Evolutionary conservation across 1,284 basidiomycete species (phyloP), one percentile per base, ranked within the genome.

Genomic region (Cerioporus squamosus): DNA sequence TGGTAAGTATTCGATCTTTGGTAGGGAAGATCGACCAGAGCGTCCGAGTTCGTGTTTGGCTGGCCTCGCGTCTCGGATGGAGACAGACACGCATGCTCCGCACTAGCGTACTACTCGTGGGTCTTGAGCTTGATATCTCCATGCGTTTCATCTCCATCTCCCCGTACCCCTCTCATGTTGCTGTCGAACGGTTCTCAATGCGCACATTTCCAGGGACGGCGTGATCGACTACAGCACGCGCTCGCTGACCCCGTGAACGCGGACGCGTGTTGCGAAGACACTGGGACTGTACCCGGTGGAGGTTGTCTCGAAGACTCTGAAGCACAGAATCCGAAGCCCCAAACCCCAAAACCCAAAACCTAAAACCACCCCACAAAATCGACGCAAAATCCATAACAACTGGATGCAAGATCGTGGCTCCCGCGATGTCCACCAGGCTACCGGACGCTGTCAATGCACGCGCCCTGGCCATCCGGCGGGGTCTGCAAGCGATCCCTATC

Each of bases 1-100:
- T 73, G 71, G 70, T 69, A 66, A 61, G 65, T 66, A 51, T 33
- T 62, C 42, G 55, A 49, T 50, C 43, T 51, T 24, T 24, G n/a
- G 10, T 18, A 24, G n/a, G 7, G 24, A 18, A n/a, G 33, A 20
- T 43, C 20, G 18, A 42, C 39, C 22, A 40, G 52, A 46, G 45
- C 9, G 38, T 36, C 33, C 9, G 33, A 36, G 33, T 36, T 36
- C 14, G 9, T 3, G 40, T n/a, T 42, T 22, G 40, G 20, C n/a
- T n/a, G n/a, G n/a, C n/a, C n/a, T n/a, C n/a, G n/a, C n/a, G n/a
- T n/a, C n/a, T n/a, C n/a, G n/a, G n/a, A n/a, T 36, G 14, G 33
- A 36, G 33, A 36, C 33, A 36, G 10, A 15, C 33, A n/a, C n/a
- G n/a, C n/a, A 23, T 47, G 61, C 61, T 55, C 29, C 14, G 33